These are phyloP conservation scores for Besnoitia besnoiti DNA, from an alignment of 169 alveolate species.

Conservation along the genomic window DNA sequence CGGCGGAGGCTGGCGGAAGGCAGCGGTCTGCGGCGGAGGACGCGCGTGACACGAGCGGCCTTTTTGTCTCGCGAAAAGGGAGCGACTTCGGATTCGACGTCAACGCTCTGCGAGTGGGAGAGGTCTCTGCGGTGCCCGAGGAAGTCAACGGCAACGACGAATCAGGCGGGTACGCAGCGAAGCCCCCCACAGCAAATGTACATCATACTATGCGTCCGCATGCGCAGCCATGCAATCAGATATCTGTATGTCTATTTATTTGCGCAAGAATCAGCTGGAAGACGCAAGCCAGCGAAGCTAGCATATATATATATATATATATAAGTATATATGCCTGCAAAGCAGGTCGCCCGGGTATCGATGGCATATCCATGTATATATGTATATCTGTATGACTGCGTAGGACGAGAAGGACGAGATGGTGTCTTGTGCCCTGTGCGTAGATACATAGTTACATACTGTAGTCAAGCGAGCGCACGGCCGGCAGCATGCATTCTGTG, in stretches of 20 bases:
- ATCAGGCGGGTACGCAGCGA: neutral
- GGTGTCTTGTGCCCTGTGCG: too few relatives aligned
- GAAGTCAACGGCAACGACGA: conserved; percentile 3
- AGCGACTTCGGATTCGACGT: neutral
- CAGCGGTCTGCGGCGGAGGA: neutral
- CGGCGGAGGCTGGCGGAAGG: too few relatives aligned
- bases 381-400: too few relatives aligned
- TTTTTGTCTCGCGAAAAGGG: neutral
- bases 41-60: neutral
- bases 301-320: neutral
- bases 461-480: too few relatives aligned
- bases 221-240: too few relatives aligned
- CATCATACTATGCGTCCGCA: too few relatives aligned
- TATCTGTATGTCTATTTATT: too few relatives aligned
- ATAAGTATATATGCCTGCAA: neutral
- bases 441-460: too few relatives aligned
- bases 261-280: too few relatives aligned
- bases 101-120: conserved; percentile 20
- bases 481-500: neutral
- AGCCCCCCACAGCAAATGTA: too few relatives aligned
- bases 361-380: neutral
- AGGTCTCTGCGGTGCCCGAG: conserved; percentile 5
- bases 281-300: neutral
- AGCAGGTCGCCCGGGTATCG: too few relatives aligned
- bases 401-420: neutral